Conservation (phyloP, 179 eudicot species). For the Heliamphora pulchella region DNA sequence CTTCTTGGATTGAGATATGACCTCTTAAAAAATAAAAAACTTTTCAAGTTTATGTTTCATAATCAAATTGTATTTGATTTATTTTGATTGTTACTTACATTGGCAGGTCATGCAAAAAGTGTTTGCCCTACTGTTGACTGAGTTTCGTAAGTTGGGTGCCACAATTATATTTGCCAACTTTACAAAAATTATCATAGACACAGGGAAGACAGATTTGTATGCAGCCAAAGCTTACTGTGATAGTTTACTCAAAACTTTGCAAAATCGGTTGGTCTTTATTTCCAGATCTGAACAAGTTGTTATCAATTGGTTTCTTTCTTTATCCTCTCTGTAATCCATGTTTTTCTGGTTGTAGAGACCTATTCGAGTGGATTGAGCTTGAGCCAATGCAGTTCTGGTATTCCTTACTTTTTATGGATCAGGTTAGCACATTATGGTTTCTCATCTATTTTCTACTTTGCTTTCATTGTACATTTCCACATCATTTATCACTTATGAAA, state of each 20-base stretch:
- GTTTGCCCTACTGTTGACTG: conserved; percentile 84
- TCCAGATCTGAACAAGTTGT: conserved; percentile 10
- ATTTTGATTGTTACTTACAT: conserved; percentile 1
- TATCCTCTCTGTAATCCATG: conserved; percentile 6
- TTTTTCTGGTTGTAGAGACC: conserved; percentile 43
- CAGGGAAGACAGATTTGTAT: conserved; percentile 77
- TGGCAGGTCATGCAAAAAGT: conserved; percentile 93
- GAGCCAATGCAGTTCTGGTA: conserved; percentile 89
- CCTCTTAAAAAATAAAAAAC: no score
- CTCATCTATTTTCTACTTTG: background rate
- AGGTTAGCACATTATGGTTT: conserved; percentile 41
- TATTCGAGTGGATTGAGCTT: conserved; percentile 95
- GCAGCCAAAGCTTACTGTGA: conserved; percentile 92
- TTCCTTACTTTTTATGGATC: conserved; percentile 93
- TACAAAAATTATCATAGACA: conserved; percentile 74
- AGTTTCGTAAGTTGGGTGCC: conserved; percentile 91
- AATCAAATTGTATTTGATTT: background rate
- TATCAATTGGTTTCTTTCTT: background rate
- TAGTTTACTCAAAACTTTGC: conserved; percentile 72
- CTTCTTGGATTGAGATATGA: background rate
- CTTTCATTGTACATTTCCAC: background rate
- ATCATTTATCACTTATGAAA: background rate
- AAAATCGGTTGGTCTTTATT: conserved; percentile 50
- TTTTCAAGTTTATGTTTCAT: background rate
- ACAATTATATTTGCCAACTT: conserved; percentile 80